Evolutionary conservation across 495 filamentous ascomycete genomes (phyloP).

Genomic region (Alectoria sarmentosa): DNA sequence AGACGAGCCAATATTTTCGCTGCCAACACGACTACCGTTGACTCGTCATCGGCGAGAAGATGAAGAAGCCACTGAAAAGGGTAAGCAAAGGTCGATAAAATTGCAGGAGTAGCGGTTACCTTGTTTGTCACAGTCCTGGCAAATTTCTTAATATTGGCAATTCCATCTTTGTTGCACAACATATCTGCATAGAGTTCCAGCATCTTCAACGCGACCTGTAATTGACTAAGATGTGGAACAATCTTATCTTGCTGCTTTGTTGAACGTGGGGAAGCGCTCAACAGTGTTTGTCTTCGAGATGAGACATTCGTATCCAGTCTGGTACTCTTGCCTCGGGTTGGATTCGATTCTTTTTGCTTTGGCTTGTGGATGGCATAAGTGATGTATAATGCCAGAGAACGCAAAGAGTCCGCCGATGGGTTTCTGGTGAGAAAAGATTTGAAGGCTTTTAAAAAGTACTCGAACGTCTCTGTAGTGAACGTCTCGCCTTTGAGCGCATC

Average conservation of each 20-base stretch:
- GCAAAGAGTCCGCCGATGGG: slow-evolving; percentile 71
- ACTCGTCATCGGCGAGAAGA: slow-evolving; percentile 79
- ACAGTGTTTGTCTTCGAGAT: slow-evolving; percentile 30
- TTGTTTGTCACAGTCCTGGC: slow-evolving; percentile 94
- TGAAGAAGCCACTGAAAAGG: slow-evolving; percentile 80
- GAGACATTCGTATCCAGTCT: slow-evolving; percentile 31
- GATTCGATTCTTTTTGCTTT: neutral
- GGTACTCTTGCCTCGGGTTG: slow-evolving; percentile 43
- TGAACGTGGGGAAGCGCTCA: slow-evolving; percentile 23
- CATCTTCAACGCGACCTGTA: slow-evolving; percentile 65
- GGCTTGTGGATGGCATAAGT: slow-evolving; percentile 79
- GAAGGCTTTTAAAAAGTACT: slow-evolving; percentile 70
- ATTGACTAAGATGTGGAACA: slow-evolving; percentile 23
- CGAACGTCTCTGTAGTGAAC: slow-evolving; percentile 61
- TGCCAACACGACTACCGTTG: slow-evolving; percentile 74
- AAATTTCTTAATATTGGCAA: slow-evolving; percentile 69
- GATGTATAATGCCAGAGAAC: slow-evolving; percentile 85
- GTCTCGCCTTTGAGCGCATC: slow-evolving; percentile 82
- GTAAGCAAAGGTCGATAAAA: slow-evolving; percentile 14
- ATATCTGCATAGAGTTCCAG: slow-evolving; percentile 76
- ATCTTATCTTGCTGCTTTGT: slow-evolving; percentile 6
- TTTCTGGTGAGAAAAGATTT: slow-evolving; percentile 69
- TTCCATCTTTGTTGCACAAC: slow-evolving; percentile 65
- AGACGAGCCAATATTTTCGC: slow-evolving; percentile 82
- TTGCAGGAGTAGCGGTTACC: slow-evolving; percentile 44